A percentile compares a stretch with the other conserved stretches of the same genome.
These are phyloP conservation scores for Coelastrella sp. DNA, from an alignment of 139 green algal species.

Conservation along the genomic window DNA sequence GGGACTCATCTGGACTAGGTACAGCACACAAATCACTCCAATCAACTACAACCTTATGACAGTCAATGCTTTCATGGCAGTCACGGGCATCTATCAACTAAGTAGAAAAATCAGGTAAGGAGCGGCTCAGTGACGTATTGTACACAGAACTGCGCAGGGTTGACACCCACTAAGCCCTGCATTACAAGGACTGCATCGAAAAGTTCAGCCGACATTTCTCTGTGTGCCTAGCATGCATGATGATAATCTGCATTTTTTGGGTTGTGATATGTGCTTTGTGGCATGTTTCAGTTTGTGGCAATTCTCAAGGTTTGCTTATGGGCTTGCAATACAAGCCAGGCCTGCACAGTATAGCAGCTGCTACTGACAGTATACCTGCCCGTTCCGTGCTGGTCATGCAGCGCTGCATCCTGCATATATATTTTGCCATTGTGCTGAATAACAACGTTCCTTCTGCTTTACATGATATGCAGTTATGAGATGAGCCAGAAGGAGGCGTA, in stretches of 20 bases:
- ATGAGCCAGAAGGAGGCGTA: slow-evolving; percentile 30
- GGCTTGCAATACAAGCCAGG: not conserved
- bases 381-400: not conserved
- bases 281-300: too few relatives aligned
- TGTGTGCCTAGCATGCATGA: too few relatives aligned
- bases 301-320: too few relatives aligned
- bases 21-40: slow-evolving; percentile 88
- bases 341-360: not conserved
- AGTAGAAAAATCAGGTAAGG: slow-evolving; percentile 73
- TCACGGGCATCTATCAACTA: slow-evolving; percentile 91
- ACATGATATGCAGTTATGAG: slow-evolving; percentile 25
- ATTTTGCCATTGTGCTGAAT: not conserved
- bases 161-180: not conserved
- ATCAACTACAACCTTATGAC: slow-evolving; percentile 97
- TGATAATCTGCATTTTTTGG: too few relatives aligned
- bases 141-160: not conserved
- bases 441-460: not conserved
- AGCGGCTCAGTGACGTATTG: too few relatives aligned
- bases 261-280: too few relatives aligned
- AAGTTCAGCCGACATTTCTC: too few relatives aligned
- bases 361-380: not conserved
- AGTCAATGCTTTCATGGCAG: slow-evolving; percentile 93
- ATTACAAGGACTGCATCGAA: not conserved
- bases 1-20: slow-evolving; percentile 94
- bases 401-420: not conserved